Conservation (phyloP, 2,329 filamentous ascomycete genomes). For the Tympanopsis confertula region DNA sequence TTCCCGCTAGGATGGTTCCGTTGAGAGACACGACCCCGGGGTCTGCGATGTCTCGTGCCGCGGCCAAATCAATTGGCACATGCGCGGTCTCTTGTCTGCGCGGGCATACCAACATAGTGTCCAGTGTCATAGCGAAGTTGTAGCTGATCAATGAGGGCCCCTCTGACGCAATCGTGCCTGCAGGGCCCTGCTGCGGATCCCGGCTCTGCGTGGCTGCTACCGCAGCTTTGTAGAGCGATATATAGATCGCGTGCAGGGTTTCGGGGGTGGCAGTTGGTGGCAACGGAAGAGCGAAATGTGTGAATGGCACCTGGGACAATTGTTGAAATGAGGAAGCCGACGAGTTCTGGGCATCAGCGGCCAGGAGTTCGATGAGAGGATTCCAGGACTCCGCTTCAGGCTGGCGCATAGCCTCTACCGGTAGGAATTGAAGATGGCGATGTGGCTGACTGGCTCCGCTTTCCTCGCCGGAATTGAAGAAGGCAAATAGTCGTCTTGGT, state of each 20-base stretch:
- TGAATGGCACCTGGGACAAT: conserved; percentile 30
- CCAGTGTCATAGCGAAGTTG: conserved; percentile 42
- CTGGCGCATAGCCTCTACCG: conserved; percentile 27
- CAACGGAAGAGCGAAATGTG: conserved; percentile 30
- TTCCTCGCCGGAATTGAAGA: conserved; percentile 33
- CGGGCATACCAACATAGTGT: conserved; percentile 39
- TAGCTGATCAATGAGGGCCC: conserved; percentile 38
- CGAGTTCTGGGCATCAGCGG: background rate
- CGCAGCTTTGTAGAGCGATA: conserved; percentile 24
- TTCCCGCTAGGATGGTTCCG: conserved; percentile 42
- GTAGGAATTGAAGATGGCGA: conserved; percentile 32
- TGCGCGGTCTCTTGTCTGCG: conserved; percentile 29
- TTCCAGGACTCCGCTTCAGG: conserved; percentile 22
- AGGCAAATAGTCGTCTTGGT: conserved; percentile 25
- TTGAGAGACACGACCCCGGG: conserved; percentile 36
- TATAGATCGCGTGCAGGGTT: conserved; percentile 19
- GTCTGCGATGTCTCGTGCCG: conserved; percentile 15
- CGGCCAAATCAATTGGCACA: conserved; percentile 22
- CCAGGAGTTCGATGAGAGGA: background rate
- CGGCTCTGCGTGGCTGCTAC: conserved; percentile 12
- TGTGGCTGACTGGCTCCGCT: conserved; percentile 34
- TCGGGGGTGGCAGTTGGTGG: conserved; percentile 22
- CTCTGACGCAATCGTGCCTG: conserved; percentile 10
- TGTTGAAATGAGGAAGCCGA: no score
- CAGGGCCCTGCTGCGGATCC: conserved; percentile 9